Evolutionary conservation across 805 yeast species (phyloP).

Genomic region (Lachancea waltii): DNA sequence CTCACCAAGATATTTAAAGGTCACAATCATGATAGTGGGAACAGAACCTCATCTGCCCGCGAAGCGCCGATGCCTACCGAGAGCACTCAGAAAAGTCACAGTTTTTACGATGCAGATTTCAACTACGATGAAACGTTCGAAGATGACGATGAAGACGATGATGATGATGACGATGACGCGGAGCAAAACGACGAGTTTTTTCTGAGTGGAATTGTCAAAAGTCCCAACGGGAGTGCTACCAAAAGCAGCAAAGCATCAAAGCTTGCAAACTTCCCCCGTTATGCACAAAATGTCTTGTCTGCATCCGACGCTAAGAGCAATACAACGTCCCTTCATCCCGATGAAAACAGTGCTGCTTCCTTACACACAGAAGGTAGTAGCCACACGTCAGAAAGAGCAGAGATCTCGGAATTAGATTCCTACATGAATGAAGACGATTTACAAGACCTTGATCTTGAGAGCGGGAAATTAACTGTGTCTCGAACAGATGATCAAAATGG

Average conservation of each 20-base stretch:
- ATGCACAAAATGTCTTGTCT: slow-evolving; percentile 12
- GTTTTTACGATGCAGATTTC: slow-evolving; percentile 10
- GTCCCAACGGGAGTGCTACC: neutral
- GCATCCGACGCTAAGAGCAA: slow-evolving; percentile 2
- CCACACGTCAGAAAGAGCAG: slow-evolving; percentile 5
- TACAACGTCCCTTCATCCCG: neutral
- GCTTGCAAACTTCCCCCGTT: slow-evolving; percentile 9
- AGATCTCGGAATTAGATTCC: slow-evolving; percentile 29
- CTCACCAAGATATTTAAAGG: slow-evolving; percentile 18
- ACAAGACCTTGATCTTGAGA: slow-evolving; percentile 7
- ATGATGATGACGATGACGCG: slow-evolving; percentile 31
- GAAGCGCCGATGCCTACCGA: slow-evolving; percentile 4
- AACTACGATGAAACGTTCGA: slow-evolving; percentile 28
- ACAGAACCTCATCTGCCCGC: slow-evolving; percentile 4
- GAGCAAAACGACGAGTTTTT: slow-evolving; percentile 23
- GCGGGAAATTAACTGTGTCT: neutral
- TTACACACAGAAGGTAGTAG: neutral
- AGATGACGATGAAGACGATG: slow-evolving; percentile 29
- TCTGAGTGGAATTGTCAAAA: slow-evolving; percentile 2
- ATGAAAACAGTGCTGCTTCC: slow-evolving; percentile 8
- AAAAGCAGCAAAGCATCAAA: slow-evolving; percentile 3
- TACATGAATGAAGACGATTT: slow-evolving; percentile 30
- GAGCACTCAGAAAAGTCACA: slow-evolving; percentile 3
- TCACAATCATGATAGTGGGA: neutral
- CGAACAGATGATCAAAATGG: neutral